phyloP scores from a whole-genome alignment of 768 basidiomycete species.

The Candolleomyces eurysporus region DNA sequence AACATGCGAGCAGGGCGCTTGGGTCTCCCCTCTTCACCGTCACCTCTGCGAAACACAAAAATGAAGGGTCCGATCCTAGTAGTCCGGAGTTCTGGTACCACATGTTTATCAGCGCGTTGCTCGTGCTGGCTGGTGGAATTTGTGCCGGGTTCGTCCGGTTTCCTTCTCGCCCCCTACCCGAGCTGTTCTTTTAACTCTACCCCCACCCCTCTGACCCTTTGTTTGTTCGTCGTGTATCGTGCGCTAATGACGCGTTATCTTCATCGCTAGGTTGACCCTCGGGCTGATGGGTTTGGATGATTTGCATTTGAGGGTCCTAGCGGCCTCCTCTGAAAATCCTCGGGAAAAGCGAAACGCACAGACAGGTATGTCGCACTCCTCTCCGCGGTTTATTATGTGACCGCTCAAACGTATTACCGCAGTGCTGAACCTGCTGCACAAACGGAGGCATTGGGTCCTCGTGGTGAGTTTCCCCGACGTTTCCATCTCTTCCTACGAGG shows the following conservation, averaged over 20 bases:
- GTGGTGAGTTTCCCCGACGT: conserved; percentile 52
- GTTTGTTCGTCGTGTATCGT: neutral
- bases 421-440: conserved; percentile 59
- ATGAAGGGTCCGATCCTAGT: conserved; percentile 18
- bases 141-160: conserved; percentile 77
- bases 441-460: conserved; percentile 89
- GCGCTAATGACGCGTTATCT: neutral
- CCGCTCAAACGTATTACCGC: conserved; percentile 2
- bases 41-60: neutral
- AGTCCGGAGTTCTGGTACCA: conserved; percentile 77
- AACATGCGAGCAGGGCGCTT: neutral
- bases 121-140: conserved; percentile 86
- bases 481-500: neutral
- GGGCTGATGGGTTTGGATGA: conserved; percentile 95
- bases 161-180: neutral
- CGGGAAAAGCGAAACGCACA: conserved; percentile 69
- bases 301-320: conserved; percentile 82
- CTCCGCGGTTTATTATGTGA: too few species aligned
- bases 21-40: neutral
- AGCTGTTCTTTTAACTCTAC: too few species aligned
- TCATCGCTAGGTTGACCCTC: conserved; percentile 66
- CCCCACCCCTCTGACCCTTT: neutral
- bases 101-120: conserved; percentile 55
- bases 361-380: conserved; percentile 45
- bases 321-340: conserved; percentile 74